phyloP scores from a whole-genome alignment of 345 rosid genomes.

The Raphanus sativus region DNA sequence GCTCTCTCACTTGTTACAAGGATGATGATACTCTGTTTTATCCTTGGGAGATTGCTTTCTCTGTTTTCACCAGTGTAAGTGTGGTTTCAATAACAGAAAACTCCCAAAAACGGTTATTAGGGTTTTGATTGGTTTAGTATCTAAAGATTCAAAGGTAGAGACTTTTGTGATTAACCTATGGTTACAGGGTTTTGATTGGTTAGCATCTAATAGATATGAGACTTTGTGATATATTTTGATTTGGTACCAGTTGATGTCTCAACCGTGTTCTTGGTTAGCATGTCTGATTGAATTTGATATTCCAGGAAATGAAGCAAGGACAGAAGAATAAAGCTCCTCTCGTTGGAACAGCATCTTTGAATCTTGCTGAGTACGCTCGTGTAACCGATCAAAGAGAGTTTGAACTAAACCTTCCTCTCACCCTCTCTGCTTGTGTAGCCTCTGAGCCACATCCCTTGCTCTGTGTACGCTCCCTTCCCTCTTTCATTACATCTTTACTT shows the following conservation, averaged over 20 bases:
- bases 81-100: conserved; percentile 15
- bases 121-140: not conserved
- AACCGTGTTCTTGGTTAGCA: too few species aligned
- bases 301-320: conserved; percentile 67
- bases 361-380: conserved; percentile 69
- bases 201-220: not conserved
- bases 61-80: conserved; percentile 76
- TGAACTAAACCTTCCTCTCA: conserved; percentile 56
- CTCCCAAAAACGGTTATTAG: not conserved
- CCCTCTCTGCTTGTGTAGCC: conserved; percentile 36
- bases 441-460: conserved; percentile 52
- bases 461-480: conserved; percentile 51
- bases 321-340: conserved; percentile 50
- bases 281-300: not conserved
- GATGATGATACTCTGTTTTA: conserved; percentile 78
- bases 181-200: too few species aligned
- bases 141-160: not conserved
- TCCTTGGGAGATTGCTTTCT: conserved; percentile 94
- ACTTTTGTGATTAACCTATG: not conserved
- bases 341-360: conserved; percentile 56
- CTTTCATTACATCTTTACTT: not conserved
- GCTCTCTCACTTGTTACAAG: conserved; percentile 68
- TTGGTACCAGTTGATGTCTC: not conserved
- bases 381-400: conserved; percentile 49
- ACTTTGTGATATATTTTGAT: not conserved